Evolutionary conservation across 345 rosid species (phyloP), one percentile per base, ranked within the genome.

Genomic region (Arabidopsis arenosa): DNA sequence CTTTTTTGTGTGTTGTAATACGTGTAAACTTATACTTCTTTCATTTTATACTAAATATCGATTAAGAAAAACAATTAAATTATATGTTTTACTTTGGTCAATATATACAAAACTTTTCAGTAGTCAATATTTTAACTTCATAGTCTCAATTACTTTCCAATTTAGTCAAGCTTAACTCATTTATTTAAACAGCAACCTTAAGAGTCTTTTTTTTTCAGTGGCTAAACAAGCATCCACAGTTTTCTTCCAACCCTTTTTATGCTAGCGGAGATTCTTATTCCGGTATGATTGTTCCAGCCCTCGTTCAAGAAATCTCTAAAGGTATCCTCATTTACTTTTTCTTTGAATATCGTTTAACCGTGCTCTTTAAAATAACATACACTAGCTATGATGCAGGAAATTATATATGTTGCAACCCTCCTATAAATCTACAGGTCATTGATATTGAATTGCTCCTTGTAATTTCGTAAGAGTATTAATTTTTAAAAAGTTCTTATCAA

Each of bases 241-340:
- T 83, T 69, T 47, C 21, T 10, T 70, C 85, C 6, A 86, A 78
- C 53, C 87, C 85, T 5, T 14, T 91, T 23, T 91, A 85, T 41
- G 35, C 84, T 1, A 73, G 80, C 0, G 95, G 97, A 51, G 88
- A 85, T 68, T 88, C 97, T 0, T 89, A 86, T 65, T 70, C 97
- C 4, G 93, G 95, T 72, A 7, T 73, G 4, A 55, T 70, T 30
- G 56, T 89, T 44, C 97, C 97, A 12, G 76, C 76, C 15, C 10
- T 89, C 6, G 84, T 72, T 71, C 83, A 86, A 54, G 58, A 71
- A 14, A 85, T 89, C 59, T 40, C 49, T 18, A 4, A 30, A 63
- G 71, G 77, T 5, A 9, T 43, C 9, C 48, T 0, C 39, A 53
- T 28, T 26, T 36, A 17, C 5, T 23, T 23, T 23, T 72, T 47